Evolutionary conservation across 371 early-diverging fungal genomes (phyloP), one percentile per base, ranked within the genome.

Genomic region (Haplosporangium sp.): DNA sequence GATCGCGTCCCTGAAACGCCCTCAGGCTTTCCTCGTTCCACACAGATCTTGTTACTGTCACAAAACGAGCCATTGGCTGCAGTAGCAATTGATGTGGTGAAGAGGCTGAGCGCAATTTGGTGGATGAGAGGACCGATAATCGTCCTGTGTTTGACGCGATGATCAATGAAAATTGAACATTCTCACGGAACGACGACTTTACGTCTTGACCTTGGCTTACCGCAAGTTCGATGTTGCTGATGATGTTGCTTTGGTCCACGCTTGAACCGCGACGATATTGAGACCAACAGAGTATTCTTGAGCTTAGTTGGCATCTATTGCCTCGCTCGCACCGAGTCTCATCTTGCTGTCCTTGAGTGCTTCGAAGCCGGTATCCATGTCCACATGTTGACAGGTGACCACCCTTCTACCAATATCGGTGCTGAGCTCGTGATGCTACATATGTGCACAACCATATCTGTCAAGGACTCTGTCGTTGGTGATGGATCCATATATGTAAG

Each of bases 361-460:
- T 91, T 94, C 67, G 77, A 82, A 23, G 98, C 98, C 20, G 97
- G 98, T 54, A 95, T 98, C 83, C 90, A 90, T 42, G 97, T 98
- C 29, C 91, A 94, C 71, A 97, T 98, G 96, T 87, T 97, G 58
- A 98, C 98, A 1, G 99, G 98, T 64, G 97, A 98, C 70, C 97
- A 97, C 69, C 88, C 93, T 11, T 91, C 92, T 23, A 98, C 98
- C 94, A 41, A 47, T 45, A 62, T 55, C 12, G 64, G 53, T 56
- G 47, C 47, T 40, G 61, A 62, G 41, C 36, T 42, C 16, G 71
- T 64, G 57, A 67, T 76, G 77, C 60, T 67, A 0, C 64, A 61
- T 50, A 70, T 76, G 76, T 54, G 71, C 9, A 70, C 71, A 20
- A 55, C 48, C 45, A 47, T 46, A 18, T 64, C 69, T 14, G 40